Evolutionary conservation across 2,329 filamentous ascomycete species (phyloP).

Genomic region (Colletotrichum sp.): DNA sequence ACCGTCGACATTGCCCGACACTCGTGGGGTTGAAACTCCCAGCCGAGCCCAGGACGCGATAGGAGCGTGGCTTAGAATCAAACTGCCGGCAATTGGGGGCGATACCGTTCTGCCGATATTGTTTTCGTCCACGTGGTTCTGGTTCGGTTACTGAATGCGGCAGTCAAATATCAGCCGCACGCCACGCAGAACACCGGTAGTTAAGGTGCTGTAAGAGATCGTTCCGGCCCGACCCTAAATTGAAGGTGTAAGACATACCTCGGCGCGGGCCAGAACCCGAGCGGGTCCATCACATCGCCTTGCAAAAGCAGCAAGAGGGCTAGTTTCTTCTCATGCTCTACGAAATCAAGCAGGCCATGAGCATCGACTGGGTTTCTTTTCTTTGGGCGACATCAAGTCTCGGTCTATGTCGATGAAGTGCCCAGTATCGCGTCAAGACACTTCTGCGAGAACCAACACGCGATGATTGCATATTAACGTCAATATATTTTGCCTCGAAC

Average conservation of each 20-base stretch:
- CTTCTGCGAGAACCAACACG: too few species aligned
- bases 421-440: too few species aligned
- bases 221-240: neutral
- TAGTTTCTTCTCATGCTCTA: neutral
- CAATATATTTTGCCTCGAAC: neutral
- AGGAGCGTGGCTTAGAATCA: too few species aligned
- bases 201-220: neutral
- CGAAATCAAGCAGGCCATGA: neutral
- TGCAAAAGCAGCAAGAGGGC: neutral
- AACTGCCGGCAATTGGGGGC: too few species aligned
- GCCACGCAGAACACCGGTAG: neutral
- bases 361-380: neutral
- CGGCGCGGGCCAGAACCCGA: neutral
- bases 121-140: neutral
- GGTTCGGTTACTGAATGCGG: neutral
- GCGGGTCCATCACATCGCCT: neutral
- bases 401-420: fast-evolving
- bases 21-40: too few species aligned
- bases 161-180: neutral
- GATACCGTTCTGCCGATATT: neutral
- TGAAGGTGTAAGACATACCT: neutral
- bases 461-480: neutral
- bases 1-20: too few species aligned
- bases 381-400: neutral
- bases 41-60: too few species aligned